Base-by-base conservation (phyloP, 441 rosid genomes). In the Erysimum cheiri region DNA sequence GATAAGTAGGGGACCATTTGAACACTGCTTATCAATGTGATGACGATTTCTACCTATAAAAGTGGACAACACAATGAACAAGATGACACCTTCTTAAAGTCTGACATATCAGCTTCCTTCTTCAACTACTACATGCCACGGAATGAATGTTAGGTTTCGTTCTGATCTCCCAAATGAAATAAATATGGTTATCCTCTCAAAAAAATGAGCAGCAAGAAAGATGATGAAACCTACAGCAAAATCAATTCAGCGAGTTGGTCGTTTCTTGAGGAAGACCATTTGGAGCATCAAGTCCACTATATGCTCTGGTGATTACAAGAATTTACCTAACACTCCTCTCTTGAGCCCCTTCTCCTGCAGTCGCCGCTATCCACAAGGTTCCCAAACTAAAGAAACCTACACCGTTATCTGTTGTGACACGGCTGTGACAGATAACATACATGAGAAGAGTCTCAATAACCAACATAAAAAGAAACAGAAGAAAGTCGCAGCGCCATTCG, bases 181-280 rank as follows among this genome's bases (percentile, higher is more conserved):
- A 58, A 57, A 50, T 67, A 72, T 58, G 39, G 74, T 39, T 67
- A 62, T 56, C 19, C 13, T 37, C 67, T 64, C 40, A 33, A 33
- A 46, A 59, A 71, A 40, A 3, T 60, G 36, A 56, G 33, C 68
- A 5, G 40, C 54, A 46, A 8, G 28, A 60, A 48, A 74, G 56
- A 57, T 73, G 76, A 80, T 71, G 60, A 90, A 85, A 85, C 85
- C 76, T 81, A 77, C 87, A 39, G 72, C 82, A 73, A 89, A 87
- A 59, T 82, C 96, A 74, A 72, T 85, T 58, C 56, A 72, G 24
- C 87, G 84, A 75, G 80, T 89, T 78, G 88, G 78, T 75, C 81
- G 73, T 53, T 76, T 86, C 81, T 62, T 89, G 36, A 83, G 62
- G 59, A 85, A 77, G 66, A 77, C 92, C 64, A 54, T 90, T 32